Percentiles rank a stretch among this genome's conserved stretches.
Conservation (phyloP, 2,329 filamentous ascomycete species). For the Xylariales sp. region DNA sequence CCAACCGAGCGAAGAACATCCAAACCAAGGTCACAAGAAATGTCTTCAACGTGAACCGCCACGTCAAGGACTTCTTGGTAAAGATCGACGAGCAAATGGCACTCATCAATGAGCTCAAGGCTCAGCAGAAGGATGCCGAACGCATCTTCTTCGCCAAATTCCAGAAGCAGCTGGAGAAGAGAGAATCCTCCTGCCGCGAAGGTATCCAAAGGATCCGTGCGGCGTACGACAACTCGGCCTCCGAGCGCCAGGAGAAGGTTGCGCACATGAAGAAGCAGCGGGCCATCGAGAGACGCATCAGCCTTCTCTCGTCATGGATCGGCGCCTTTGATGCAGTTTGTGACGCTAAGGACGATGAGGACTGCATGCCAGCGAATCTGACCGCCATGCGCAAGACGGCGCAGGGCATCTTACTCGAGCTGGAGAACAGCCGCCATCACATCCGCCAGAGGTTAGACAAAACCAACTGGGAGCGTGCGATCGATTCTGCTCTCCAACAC, state of each 20-base stretch:
- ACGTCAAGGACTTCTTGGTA: slow-evolving; percentile 98
- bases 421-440: slow-evolving; percentile 87
- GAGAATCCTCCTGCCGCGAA: slow-evolving; percentile 70
- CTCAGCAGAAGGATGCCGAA: slow-evolving; percentile 87
- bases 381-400: slow-evolving; percentile 80
- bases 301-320: slow-evolving; percentile 86
- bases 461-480: slow-evolving; percentile 78
- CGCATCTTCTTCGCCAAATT: slow-evolving; percentile 80
- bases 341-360: slow-evolving; percentile 64
- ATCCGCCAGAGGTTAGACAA: slow-evolving; percentile 80
- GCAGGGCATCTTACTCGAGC: slow-evolving; percentile 79
- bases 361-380: slow-evolving; percentile 64
- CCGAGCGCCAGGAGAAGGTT: slow-evolving; percentile 75
- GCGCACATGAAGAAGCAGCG: slow-evolving; percentile 77
- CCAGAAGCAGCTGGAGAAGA: slow-evolving; percentile 84
- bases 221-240: slow-evolving; percentile 76
- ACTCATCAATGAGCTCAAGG: slow-evolving; percentile 93
- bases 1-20: slow-evolving; percentile 97
- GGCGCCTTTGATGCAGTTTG: slow-evolving; percentile 84
- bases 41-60: slow-evolving; percentile 97
- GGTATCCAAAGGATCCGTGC: slow-evolving; percentile 73
- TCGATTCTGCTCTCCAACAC: slow-evolving; percentile 85
- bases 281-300: slow-evolving; percentile 79
- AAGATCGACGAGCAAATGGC: slow-evolving; percentile 99
- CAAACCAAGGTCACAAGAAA: slow-evolving; percentile 99